Evolutionary conservation across 2,329 filamentous ascomycete species (phyloP).

Genomic region (Monosporascus sp.): DNA sequence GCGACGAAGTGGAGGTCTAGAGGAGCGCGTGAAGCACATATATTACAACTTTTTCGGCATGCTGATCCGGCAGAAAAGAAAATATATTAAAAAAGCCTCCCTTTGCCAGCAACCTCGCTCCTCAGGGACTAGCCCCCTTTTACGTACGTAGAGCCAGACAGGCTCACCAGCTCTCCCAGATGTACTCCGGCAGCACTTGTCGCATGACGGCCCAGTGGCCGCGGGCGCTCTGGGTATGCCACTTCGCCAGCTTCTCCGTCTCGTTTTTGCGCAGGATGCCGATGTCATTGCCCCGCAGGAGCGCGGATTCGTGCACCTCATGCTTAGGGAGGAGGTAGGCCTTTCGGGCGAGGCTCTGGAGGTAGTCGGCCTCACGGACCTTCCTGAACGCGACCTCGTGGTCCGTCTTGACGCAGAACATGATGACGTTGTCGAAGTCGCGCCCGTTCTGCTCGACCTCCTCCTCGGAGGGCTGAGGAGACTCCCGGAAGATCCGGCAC

Average conservation of each 20-base stretch:
- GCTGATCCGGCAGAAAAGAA: too few relatives aligned
- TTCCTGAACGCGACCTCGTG: slow-evolving; percentile 57
- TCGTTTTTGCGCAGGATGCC: slow-evolving; percentile 57
- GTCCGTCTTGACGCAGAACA: slow-evolving; percentile 75
- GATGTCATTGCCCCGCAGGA: slow-evolving; percentile 38
- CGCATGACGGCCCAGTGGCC: slow-evolving; percentile 94
- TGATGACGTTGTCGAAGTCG: slow-evolving; percentile 93
- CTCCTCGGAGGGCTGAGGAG: slow-evolving; percentile 43
- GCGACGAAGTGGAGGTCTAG: too few relatives aligned
- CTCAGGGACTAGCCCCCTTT: too few relatives aligned
- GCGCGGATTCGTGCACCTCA: slow-evolving; percentile 55
- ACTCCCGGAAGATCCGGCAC: slow-evolving; percentile 87
- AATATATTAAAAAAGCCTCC: too few relatives aligned
- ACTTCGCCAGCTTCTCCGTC: slow-evolving; percentile 60
- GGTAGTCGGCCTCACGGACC: slow-evolving; percentile 58
- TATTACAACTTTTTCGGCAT: too few relatives aligned
- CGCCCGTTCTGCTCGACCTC: slow-evolving; percentile 41
- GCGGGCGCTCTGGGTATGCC: slow-evolving; percentile 69
- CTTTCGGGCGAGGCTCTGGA: slow-evolving; percentile 65
- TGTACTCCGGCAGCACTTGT: slow-evolving; percentile 63
- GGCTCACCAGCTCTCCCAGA: slow-evolving; percentile 84
- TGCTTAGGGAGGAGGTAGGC: slow-evolving; percentile 66
- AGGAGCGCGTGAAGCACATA: too few relatives aligned
- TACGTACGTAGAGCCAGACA: too few relatives aligned
- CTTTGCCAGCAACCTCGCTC: too few relatives aligned